Conservation (phyloP, 2,329 filamentous ascomycete genomes). For the Fusarium sp. region DNA sequence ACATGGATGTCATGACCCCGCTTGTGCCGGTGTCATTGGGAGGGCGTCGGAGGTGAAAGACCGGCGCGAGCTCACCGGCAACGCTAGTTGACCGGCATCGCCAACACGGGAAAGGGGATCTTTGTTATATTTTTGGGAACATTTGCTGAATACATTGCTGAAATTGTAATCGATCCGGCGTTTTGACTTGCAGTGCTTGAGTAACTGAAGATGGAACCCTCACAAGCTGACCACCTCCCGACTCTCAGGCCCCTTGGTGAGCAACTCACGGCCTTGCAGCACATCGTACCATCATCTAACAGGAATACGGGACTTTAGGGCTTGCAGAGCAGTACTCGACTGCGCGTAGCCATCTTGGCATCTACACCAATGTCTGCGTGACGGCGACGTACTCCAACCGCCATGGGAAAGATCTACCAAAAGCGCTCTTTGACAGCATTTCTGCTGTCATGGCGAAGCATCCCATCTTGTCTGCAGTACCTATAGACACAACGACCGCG, state of each 20-base stretch:
- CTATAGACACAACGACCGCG: background rate
- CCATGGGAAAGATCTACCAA: fast-evolving
- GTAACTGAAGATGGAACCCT: background rate
- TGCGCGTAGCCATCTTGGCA: slow-evolving; percentile 3
- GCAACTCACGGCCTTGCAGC: background rate
- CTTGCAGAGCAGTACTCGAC: slow-evolving; percentile 8
- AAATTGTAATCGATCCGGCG: background rate
- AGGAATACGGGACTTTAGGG: background rate
- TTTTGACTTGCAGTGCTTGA: background rate
- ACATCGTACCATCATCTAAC: background rate
- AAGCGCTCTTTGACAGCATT: background rate
- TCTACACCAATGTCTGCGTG: slow-evolving; percentile 5
- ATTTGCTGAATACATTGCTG: background rate
- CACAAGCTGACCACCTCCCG: background rate
- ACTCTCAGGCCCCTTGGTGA: background rate
- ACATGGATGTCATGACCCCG: background rate
- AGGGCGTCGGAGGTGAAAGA: background rate
- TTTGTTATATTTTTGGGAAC: background rate
- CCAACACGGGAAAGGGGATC: background rate
- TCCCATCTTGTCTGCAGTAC: background rate
- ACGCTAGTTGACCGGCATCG: background rate
- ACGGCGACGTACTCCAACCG: background rate
- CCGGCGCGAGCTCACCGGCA: background rate
- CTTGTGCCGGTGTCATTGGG: background rate
- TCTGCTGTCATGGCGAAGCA: background rate